Evolutionary conservation across 2,329 filamentous ascomycete species (phyloP).

Genomic region (Karstenula rhodostoma): DNA sequence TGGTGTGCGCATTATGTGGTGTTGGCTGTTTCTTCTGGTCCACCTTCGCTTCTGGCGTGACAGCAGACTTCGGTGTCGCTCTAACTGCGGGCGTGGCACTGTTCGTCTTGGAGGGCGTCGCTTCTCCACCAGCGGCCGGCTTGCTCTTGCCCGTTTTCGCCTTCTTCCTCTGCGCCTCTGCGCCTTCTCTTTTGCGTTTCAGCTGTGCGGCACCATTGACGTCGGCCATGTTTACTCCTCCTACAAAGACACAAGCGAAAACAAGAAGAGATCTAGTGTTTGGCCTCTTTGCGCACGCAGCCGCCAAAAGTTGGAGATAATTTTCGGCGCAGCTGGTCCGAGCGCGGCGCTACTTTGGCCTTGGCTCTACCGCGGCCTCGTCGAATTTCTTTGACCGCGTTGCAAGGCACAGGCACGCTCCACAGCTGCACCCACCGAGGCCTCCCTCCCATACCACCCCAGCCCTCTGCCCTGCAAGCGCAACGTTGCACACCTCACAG

Average conservation of each 20-base stretch:
- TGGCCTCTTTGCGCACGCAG: neutral
- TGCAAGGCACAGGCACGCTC: neutral
- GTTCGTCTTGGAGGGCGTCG: constrained; percentile 18
- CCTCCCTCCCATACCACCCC: constrained; percentile 12
- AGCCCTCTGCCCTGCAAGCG: constrained; percentile 16
- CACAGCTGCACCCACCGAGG: neutral
- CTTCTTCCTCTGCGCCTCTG: constrained; percentile 38
- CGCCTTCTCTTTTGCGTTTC: constrained; percentile 43
- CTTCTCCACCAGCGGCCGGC: constrained; percentile 22
- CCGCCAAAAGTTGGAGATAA: constrained; percentile 30
- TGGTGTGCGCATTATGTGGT: constrained; percentile 18
- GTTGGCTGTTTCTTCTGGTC: constrained; percentile 19
- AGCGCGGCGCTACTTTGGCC: constrained; percentile 32
- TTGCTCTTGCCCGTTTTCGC: constrained; percentile 38
- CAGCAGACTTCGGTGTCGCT: constrained; percentile 24
- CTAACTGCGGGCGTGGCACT: constrained; percentile 21
- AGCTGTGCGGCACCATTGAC: constrained; percentile 29
- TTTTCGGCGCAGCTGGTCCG: constrained; percentile 37
- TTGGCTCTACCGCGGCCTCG: constrained; percentile 28
- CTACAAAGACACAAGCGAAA: neutral
- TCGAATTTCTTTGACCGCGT: constrained; percentile 47
- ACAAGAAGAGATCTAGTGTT: neutral
- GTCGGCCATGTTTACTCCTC: constrained; percentile 33
- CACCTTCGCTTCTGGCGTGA: constrained; percentile 19
- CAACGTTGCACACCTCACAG: constrained; percentile 1